phyloP scores from a whole-genome alignment of 106 monocot species.

The Alisma plantagoaquatica region DNA sequence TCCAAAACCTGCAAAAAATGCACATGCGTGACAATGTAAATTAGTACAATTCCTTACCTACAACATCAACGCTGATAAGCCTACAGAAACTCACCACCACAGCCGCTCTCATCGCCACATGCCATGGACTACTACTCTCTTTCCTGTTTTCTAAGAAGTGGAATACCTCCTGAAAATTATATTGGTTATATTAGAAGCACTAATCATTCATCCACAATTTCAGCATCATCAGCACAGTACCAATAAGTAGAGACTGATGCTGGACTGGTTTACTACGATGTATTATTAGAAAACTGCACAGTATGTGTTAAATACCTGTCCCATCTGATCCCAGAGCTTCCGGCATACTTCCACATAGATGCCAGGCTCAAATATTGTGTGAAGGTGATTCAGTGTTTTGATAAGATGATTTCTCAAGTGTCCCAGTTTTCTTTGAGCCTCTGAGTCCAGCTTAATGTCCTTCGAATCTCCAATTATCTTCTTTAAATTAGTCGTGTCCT shows the following conservation, averaged over 20 bases:
- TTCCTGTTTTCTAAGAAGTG: conserved; percentile 82
- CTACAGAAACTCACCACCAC: conserved; percentile 50
- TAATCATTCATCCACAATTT: no score
- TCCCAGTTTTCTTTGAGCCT: conserved; percentile 72
- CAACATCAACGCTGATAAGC: neutral
- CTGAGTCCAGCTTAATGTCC: conserved; percentile 64
- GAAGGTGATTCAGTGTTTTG: conserved; percentile 63
- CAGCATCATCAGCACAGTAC: no score
- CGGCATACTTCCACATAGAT: conserved; percentile 78
- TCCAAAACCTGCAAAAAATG: conserved; percentile 81
- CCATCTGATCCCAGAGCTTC: conserved; percentile 91
- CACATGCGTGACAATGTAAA: no score
- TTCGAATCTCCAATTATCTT: conserved; percentile 90
- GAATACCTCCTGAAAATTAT: conserved; percentile 80
- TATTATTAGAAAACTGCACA: neutral
- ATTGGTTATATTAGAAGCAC: no score
- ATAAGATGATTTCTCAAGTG: conserved; percentile 66
- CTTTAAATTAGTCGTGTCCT: conserved; percentile 75
- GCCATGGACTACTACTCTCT: conserved; percentile 85
- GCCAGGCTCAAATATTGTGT: conserved; percentile 51
- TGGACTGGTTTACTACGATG: neutral
- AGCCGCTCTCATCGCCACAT: conserved; percentile 64
- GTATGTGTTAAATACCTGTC: conserved; percentile 40
- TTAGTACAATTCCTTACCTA: no score
- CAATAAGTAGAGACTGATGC: neutral